These are phyloP conservation scores for Hericium erinaceus DNA, from an alignment of 768 basidiomycete species.

Conservation along the genomic window DNA sequence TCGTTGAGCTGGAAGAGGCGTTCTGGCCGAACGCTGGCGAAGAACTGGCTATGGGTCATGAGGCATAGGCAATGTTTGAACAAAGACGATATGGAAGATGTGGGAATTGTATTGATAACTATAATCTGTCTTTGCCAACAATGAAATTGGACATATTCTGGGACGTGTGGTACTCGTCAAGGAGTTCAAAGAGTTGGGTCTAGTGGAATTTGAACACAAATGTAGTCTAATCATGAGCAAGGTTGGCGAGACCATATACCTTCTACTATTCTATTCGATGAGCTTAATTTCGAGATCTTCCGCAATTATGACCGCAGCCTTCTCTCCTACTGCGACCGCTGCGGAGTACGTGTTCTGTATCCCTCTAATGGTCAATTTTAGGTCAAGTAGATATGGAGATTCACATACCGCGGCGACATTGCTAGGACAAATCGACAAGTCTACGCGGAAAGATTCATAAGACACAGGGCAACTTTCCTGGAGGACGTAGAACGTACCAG, in stretches of 20 bases:
- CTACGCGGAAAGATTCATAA: conserved; percentile 1
- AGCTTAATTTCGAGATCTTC: conserved; percentile 35
- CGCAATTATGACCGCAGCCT: conserved; percentile 50
- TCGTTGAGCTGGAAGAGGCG: conserved; percentile 48
- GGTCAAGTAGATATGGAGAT: conserved; percentile 12
- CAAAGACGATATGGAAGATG: too few relatives aligned
- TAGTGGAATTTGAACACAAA: too few relatives aligned
- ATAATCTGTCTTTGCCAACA: too few relatives aligned
- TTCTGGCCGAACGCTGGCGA: conserved; percentile 49
- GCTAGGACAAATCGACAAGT: conserved; percentile 30
- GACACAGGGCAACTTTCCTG: not conserved
- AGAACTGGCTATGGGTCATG: conserved; percentile 10
- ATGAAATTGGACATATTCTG: too few relatives aligned
- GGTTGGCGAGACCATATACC: too few relatives aligned
- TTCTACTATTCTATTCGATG: too few relatives aligned
- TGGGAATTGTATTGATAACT: too few relatives aligned
- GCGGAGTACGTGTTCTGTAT: conserved; percentile 33
- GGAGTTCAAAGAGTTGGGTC: too few relatives aligned
- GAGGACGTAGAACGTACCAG: conserved; percentile 1
- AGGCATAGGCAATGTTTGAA: too few relatives aligned
- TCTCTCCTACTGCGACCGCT: conserved; percentile 44
- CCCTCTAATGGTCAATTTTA: not conserved
- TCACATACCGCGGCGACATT: conserved; percentile 24
- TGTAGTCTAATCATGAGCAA: too few relatives aligned
- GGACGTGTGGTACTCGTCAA: too few relatives aligned